These are phyloP conservation scores for Hippophae gyantsensis DNA, from an alignment of 306 rosid genomes.

Conservation along the genomic window DNA sequence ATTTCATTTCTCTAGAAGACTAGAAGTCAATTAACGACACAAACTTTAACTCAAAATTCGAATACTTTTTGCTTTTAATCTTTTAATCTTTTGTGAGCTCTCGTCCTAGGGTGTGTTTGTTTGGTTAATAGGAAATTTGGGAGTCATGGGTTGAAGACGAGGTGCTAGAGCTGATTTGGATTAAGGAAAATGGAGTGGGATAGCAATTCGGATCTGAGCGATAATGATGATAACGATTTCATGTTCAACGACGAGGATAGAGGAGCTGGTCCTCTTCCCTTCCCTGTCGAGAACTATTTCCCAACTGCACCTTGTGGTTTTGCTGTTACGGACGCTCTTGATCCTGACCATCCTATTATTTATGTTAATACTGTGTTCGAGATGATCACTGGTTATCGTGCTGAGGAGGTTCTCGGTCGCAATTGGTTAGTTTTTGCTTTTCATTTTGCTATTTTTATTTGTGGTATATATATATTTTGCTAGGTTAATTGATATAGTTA, in stretches of 20 bases:
- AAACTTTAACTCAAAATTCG: no score
- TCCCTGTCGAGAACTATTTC: constrained; percentile 50
- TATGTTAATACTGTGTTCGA: constrained; percentile 93
- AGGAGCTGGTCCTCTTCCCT: constrained; percentile 47
- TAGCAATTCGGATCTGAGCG: constrained; percentile 95
- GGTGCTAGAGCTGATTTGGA: background rate
- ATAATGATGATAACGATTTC: constrained; percentile 66
- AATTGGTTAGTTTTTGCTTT: constrained; percentile 56
- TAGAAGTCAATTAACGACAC: no score
- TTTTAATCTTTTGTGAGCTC: background rate
- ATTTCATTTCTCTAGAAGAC: background rate
- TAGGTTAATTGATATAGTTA: no score
- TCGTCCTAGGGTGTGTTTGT: constrained; percentile 5
- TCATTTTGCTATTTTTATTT: background rate
- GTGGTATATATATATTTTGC: background rate
- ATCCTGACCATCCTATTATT: constrained; percentile 93
- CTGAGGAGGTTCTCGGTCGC: constrained; percentile 97
- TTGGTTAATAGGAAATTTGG: background rate
- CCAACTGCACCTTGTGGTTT: constrained; percentile 88
- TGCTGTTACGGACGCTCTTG: constrained; percentile 76
- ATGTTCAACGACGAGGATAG: constrained; percentile 28
- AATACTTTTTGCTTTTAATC: no score
- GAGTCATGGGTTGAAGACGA: constrained; percentile 51
- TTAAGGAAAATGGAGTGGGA: constrained; percentile 82
- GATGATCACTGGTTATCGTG: constrained; percentile 83